Evolutionary conservation across 192 early-diverging fungal species (phyloP).

Genomic region (Pilaira anomala): DNA sequence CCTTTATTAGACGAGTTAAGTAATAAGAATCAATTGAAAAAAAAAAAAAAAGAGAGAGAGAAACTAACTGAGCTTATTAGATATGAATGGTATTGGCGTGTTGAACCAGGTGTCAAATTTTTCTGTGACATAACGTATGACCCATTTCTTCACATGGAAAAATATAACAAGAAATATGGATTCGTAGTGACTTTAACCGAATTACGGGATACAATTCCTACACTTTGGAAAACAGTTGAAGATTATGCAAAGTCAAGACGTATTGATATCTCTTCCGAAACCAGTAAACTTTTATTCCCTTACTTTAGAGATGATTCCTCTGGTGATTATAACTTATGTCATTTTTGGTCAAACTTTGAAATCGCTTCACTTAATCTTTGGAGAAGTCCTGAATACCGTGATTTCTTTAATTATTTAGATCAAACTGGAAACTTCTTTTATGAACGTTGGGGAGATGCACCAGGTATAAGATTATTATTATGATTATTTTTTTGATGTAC

Average conservation of each 20-base stretch:
- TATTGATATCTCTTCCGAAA: constrained; percentile 23
- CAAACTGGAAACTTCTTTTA: constrained; percentile 69
- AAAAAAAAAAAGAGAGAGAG: not conserved
- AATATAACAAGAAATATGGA: constrained; percentile 60
- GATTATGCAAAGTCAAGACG: constrained; percentile 30
- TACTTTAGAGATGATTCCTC: constrained; percentile 31
- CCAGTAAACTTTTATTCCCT: constrained; percentile 26
- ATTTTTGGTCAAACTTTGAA: constrained; percentile 84
- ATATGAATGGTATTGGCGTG: constrained; percentile 62
- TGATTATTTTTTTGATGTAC: not conserved
- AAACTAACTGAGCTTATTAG: constrained; percentile 15
- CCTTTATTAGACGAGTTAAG: constrained; percentile 51
- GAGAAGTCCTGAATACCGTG: constrained; percentile 51
- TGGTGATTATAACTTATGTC: constrained; percentile 62
- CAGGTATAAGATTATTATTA: constrained; percentile 31
- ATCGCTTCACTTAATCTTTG: constrained; percentile 67
- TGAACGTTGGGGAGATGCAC: constrained; percentile 80
- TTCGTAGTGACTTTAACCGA: constrained; percentile 59
- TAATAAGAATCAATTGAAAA: too few relatives aligned
- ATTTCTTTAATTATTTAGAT: constrained; percentile 68
- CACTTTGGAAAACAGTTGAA: constrained; percentile 50
- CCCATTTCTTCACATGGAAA: constrained; percentile 63
- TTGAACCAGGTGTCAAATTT: constrained; percentile 65
- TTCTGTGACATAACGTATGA: constrained; percentile 63
- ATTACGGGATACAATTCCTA: constrained; percentile 48